Conservation (phyloP, 345 rosid genomes). For the Eucalyptus tenuipes region DNA sequence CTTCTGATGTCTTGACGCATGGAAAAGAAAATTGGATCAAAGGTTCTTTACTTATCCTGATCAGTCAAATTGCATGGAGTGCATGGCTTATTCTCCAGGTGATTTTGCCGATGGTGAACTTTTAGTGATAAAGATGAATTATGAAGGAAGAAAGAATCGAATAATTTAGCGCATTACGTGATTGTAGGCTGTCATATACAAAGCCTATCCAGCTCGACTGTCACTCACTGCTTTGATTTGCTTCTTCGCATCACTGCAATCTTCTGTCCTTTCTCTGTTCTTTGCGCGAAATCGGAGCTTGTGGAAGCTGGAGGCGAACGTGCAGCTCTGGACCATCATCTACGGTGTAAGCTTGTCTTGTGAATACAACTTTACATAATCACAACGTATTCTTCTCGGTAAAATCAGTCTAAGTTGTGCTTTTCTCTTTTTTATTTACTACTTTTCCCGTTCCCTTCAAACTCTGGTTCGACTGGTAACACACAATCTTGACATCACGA, state of each 20-base stretch:
- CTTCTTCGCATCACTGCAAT: conserved; percentile 33
- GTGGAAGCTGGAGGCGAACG: conserved; percentile 34
- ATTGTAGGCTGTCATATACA: conserved; percentile 5
- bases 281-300: conserved; percentile 12
- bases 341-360: conserved; percentile 7
- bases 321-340: conserved; percentile 23
- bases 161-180: background rate
- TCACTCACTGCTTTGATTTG: conserved; percentile 33
- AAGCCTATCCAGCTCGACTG: conserved; percentile 23
- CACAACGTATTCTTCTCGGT: background rate
- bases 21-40: conserved; percentile 25
- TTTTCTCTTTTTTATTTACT: background rate
- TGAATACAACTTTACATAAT: background rate
- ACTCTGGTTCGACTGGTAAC: background rate
- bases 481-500: background rate
- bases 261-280: conserved; percentile 19
- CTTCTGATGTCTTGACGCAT: background rate
- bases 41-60: conserved; percentile 30
- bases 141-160: background rate
- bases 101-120: background rate
- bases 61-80: conserved; percentile 28
- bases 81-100: conserved; percentile 34
- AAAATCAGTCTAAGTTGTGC: background rate
- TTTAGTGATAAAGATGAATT: background rate
- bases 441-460: background rate